Conservation (phyloP, 176 grass and related monocot species). For the Poa pratensis region DNA sequence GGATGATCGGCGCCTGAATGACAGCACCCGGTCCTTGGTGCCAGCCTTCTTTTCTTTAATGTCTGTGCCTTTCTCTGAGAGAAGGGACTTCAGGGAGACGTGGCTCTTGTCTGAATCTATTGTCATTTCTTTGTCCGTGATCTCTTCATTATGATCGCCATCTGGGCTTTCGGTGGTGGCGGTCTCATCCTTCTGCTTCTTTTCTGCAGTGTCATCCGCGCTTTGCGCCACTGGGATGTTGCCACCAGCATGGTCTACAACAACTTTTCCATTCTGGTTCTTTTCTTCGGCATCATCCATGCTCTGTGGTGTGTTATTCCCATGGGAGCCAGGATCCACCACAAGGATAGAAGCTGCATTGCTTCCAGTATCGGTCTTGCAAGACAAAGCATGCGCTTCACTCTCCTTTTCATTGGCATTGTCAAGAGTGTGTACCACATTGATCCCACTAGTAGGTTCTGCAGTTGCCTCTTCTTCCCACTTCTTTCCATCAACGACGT, state of each 20-base stretch:
- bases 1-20: slow-evolving; percentile 33
- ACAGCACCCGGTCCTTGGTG: slow-evolving; percentile 42
- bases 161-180: neutral
- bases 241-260: neutral
- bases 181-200: slow-evolving; percentile 1
- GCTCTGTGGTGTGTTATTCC: neutral
- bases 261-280: neutral
- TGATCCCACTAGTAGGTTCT: neutral
- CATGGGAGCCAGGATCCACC: slow-evolving; percentile 8
- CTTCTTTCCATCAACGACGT: slow-evolving; percentile 5
- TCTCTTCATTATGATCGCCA: slow-evolving; percentile 40
- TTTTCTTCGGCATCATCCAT: neutral
- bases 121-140: slow-evolving; percentile 48
- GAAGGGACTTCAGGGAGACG: slow-evolving; percentile 59
- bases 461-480: neutral
- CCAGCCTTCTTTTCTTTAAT: slow-evolving; percentile 47
- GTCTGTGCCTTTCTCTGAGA: slow-evolving; percentile 50
- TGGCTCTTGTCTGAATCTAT: slow-evolving; percentile 51
- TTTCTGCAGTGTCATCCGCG: neutral
- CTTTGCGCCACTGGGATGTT: neutral
- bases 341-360: slow-evolving; percentile 1
- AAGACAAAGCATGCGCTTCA: neutral
- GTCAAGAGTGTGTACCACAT: neutral
- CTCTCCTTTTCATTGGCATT: slow-evolving; percentile 16
- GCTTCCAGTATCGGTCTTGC: neutral